phyloP scores from a whole-genome alignment of 306 rosid species.

The Dalbergia oliveri region DNA sequence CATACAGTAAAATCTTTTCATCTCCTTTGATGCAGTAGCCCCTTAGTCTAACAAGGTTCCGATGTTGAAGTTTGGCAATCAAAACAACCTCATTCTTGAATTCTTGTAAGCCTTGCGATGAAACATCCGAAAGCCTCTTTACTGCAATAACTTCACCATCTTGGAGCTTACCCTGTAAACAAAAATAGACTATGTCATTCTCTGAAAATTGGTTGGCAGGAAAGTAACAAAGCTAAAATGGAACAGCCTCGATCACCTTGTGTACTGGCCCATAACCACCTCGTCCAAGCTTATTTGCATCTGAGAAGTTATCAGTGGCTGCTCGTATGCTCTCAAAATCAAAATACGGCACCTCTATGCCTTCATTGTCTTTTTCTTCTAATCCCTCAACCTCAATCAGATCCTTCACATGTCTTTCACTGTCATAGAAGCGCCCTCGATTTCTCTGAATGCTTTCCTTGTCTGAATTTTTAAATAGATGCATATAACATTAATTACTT shows the following conservation, averaged over 20 bases:
- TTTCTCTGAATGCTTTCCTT: slow-evolving; percentile 5
- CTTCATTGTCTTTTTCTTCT: slow-evolving; percentile 44
- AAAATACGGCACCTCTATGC: slow-evolving; percentile 49
- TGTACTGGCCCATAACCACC: slow-evolving; percentile 68
- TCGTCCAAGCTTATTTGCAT: slow-evolving; percentile 51
- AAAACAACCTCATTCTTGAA: slow-evolving; percentile 36
- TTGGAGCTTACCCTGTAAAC: slow-evolving; percentile 40
- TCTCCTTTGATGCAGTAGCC: slow-evolving; percentile 54
- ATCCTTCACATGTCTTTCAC: slow-evolving; percentile 29
- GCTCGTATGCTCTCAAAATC: slow-evolving; percentile 30
- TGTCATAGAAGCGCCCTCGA: background rate
- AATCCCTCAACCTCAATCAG: slow-evolving; percentile 24
- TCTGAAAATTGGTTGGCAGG: background rate
- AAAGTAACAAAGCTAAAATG: background rate
- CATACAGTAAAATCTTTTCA: slow-evolving; percentile 53
- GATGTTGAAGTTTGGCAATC: slow-evolving; percentile 59
- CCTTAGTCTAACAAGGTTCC: slow-evolving; percentile 54
- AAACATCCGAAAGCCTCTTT: slow-evolving; percentile 53
- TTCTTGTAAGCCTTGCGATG: slow-evolving; percentile 53
- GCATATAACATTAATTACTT: background rate
- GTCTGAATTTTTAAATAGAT: background rate
- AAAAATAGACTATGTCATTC: background rate
- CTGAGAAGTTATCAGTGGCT: slow-evolving; percentile 58
- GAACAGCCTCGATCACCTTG: slow-evolving; percentile 33
- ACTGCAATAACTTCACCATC: slow-evolving; percentile 46